Conservation (phyloP, 2,329 filamentous ascomycete species). For the Rhynchosporium agropyri region DNA sequence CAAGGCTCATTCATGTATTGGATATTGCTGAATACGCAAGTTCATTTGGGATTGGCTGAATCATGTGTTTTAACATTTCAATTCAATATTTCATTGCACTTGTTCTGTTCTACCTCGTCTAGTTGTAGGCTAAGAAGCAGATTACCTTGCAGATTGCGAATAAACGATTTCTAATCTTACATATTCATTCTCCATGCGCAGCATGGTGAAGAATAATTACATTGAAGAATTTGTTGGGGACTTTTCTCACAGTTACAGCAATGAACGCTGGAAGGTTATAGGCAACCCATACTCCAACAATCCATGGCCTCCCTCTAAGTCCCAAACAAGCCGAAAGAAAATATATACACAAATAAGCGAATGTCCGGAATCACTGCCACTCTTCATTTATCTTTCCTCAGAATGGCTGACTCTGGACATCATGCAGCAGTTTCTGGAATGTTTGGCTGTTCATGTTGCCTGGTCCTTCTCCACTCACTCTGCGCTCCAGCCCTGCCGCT, state of each 20-base stretch:
- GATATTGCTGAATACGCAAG: background rate
- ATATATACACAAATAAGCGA: background rate
- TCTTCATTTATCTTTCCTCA: background rate
- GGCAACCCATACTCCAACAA: too few relatives aligned
- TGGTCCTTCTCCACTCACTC: background rate
- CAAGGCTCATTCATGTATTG: background rate
- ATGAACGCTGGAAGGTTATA: too few relatives aligned
- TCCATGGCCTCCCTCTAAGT: background rate
- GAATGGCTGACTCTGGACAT: slow-evolving; percentile 11
- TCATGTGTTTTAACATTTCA: background rate
- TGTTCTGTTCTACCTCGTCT: too few relatives aligned
- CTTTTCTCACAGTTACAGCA: too few relatives aligned
- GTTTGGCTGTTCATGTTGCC: background rate
- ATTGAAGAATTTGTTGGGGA: too few relatives aligned
- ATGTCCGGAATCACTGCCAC: background rate
- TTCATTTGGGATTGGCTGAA: background rate
- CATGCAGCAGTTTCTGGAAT: slow-evolving; percentile 10
- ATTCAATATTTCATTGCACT: background rate
- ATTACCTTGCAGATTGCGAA: background rate
- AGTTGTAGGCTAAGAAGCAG: background rate
- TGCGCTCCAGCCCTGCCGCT: background rate
- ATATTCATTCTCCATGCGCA: background rate
- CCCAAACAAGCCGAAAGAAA: background rate
- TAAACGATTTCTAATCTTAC: too few relatives aligned
- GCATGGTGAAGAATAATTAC: background rate